Evolutionary conservation across 2,329 filamentous ascomycete genomes (phyloP), one percentile per base, ranked within the genome.

Genomic region (Stachybotrys echinatus): DNA sequence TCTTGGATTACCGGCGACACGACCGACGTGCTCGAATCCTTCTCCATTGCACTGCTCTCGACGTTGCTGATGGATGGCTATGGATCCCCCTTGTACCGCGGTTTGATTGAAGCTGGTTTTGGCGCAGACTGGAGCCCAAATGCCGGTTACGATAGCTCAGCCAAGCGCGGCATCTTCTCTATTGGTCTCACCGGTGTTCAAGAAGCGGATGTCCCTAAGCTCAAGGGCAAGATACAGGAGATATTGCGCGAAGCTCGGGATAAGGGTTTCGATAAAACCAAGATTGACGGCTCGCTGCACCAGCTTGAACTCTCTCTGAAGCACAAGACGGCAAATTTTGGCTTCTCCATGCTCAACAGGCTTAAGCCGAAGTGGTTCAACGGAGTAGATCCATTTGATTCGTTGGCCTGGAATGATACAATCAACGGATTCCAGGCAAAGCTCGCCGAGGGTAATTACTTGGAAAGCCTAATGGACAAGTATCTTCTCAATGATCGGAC

Each of bases 91-190:
- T 71, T 99, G 50, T 97, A 97, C 66, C 85, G 85, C 53, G 89
- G 87, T 2, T 75, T 99, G 51, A 88, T 99, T 48, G 92, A 97
- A 66, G 84, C 87, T 44, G 92, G 91, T 1, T 79, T 99, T 38
- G 94, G 94, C 20, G 89, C 90, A 0, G 92, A 96, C 60, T 99
- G 91, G 74, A 95, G 90, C 48, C 90, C 94, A 3, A 99, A 99
- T 63, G 89, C 91, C 2, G 94, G 94, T 12, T 95, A 94, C 59
- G 92, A 96, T 64, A 81, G 81, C 48, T 89, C 87, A 23, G 87
- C 83, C 20, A 88, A 82, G 58, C 77, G 81, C 18, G 89, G 88
- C 2, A 87, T 96, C 42, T 95, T 97, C 64, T 96, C 92, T 0
- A 81, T 97, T 39, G 94, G 94, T 2, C 72, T 97, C 27, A 95